Conservation (phyloP, 2,329 filamentous ascomycete species). For the Pseudocercospora fijiensis region DNA sequence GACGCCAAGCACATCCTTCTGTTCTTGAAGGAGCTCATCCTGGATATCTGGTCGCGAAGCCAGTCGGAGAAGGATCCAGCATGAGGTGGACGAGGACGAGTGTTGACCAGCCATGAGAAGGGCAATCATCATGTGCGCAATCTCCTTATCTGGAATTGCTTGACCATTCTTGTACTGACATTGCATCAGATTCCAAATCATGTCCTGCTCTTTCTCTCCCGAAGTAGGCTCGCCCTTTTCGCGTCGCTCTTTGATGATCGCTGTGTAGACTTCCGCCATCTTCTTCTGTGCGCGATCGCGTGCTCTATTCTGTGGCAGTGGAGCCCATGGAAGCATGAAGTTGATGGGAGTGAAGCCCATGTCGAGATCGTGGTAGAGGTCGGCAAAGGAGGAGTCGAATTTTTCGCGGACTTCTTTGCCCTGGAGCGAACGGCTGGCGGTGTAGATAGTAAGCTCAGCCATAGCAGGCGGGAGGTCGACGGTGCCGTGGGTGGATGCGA, state of each 20-base stretch:
- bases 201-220: constrained; percentile 57
- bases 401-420: constrained; percentile 77
- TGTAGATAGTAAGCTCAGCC: constrained; percentile 87
- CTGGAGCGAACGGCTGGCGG: constrained; percentile 80
- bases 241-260: constrained; percentile 74
- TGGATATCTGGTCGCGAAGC: constrained; percentile 73
- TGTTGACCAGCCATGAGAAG: constrained; percentile 90
- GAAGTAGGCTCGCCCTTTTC: constrained; percentile 42
- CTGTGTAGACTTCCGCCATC: constrained; percentile 77
- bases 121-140: constrained; percentile 92
- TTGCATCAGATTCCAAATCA: constrained; percentile 88
- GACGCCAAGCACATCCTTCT: constrained; percentile 68
- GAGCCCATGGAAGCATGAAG: constrained; percentile 85
- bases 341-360: constrained; percentile 88
- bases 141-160: constrained; percentile 75
- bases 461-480: constrained; percentile 73
- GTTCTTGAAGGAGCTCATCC: constrained; percentile 81
- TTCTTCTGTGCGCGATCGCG: constrained; percentile 77
- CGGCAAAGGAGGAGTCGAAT: constrained; percentile 77
- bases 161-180: constrained; percentile 81
- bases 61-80: constrained; percentile 82
- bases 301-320: constrained; percentile 81
- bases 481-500: constrained; percentile 51
- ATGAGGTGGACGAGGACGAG: constrained; percentile 77
- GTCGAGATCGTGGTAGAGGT: constrained; percentile 83